Conservation (phyloP, 2,329 filamentous ascomycete genomes). For the Cladophialophora chaetospira region DNA sequence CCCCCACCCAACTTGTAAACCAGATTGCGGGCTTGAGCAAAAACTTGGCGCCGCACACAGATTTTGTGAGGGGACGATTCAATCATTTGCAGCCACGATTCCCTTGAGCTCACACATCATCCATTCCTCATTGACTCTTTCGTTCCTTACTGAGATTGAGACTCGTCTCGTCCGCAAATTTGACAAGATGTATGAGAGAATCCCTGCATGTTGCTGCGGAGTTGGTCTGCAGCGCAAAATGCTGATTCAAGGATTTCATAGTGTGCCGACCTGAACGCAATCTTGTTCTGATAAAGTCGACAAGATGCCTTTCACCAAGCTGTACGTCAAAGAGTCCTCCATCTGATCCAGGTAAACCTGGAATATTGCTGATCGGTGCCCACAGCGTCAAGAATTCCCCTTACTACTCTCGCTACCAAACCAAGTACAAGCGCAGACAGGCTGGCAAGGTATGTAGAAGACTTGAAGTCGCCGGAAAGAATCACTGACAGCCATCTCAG, state of each 20-base stretch:
- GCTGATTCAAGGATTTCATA: conserved; percentile 81
- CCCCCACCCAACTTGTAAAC: neutral
- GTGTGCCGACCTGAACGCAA: conserved; percentile 18
- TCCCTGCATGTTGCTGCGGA: conserved; percentile 99
- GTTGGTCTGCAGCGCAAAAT: conserved; percentile 96
- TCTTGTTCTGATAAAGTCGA: conserved; percentile 29
- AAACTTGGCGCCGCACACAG: conserved; percentile 5
- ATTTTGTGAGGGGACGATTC: neutral
- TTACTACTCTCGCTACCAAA: conserved; percentile 98
- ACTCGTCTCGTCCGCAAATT: conserved; percentile 34
- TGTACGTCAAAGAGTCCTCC: conserved; percentile 38
- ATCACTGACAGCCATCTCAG: conserved; percentile 48
- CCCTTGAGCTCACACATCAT: neutral
- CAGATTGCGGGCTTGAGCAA: neutral
- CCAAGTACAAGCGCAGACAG: conserved; percentile 98
- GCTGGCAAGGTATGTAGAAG: conserved; percentile 61
- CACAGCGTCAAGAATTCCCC: conserved; percentile 83
- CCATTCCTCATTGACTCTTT: neutral
- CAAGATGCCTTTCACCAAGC: conserved; percentile 74
- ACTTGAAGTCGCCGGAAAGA: neutral
- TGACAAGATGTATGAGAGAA: conserved; percentile 50
- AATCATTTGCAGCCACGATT: neutral
- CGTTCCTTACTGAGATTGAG: conserved; percentile 31
- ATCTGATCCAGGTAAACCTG: neutral
- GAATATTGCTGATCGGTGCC: conserved; percentile 6